Base-by-base conservation (phyloP, 2,329 filamentous ascomycete genomes). In the Capronia americana region DNA sequence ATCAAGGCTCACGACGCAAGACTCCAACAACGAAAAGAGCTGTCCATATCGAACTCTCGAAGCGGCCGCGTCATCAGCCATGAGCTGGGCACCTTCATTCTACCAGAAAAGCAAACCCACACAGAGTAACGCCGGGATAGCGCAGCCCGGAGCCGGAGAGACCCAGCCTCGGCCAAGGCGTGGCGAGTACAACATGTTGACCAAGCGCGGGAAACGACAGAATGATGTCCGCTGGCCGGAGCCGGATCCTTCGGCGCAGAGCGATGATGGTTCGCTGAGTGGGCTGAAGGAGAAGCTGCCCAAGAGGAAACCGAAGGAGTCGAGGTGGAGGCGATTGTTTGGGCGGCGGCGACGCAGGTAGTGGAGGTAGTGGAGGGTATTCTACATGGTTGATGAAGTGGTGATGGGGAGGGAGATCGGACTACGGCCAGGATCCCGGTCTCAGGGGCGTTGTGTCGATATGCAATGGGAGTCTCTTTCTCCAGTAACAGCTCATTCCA, bases 241-340 rank as follows among this genome's bases (percentile, higher is more conserved):
- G 17, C n/a, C 17, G 24, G 58, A 61, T 30, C 2, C 58, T n/a
- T 24, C 48, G 11, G 48, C 48, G 12, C 14, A 17, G 44, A n/a
- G 46, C 57, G 58, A 61, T 10, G 58, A 61, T 44, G 46, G 26
- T 4, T 59, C 57, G 12, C n/a, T 61, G 20, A 26, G 32, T 6
- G n/a, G 44, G 23, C 51, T 50, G 58, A 61, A 61, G 58, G 46
- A 61, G 28, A 61, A 41, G n/a, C 12, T 34, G 30, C 46, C 30
- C 26, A 41, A 55, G n/a, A 30, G 53, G 28, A 55, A 53, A 28
- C 58, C 48, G 28, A 61, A 53, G 48, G 58, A 38, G 48, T 61
- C 58, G 58, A 51, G 46, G 26, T 61, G 58, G 58, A 61, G 48
- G 46, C 58, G 58, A 51, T 48, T 61, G 26, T 61, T 61, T 26